Evolutionary conservation across 495 filamentous ascomycete genomes (phyloP).

Genomic region (Entonaema liquescens): DNA sequence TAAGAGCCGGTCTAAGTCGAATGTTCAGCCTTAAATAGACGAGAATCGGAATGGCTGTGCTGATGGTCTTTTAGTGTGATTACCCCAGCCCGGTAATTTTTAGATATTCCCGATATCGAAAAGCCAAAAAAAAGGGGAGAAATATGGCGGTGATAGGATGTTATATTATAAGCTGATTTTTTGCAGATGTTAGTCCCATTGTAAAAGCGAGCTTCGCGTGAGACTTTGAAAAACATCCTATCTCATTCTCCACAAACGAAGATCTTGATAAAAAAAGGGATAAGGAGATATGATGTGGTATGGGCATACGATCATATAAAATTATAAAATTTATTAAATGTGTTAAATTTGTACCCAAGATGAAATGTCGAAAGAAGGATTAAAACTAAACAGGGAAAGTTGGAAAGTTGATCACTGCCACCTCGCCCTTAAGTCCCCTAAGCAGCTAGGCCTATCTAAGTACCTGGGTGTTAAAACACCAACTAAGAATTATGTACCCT

Average conservation of each 20-base stretch:
- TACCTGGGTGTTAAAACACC: not conserved
- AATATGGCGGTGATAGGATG: not conserved
- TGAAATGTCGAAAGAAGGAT: not conserved
- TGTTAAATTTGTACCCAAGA: not conserved
- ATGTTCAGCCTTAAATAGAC: not conserved
- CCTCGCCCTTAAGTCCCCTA: slow-evolving; percentile 13
- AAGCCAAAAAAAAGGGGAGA: not conserved
- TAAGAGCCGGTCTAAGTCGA: not conserved
- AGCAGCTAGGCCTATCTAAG: not conserved
- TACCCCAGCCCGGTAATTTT: slow-evolving; percentile 17
- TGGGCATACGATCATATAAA: not conserved
- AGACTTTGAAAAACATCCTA: not conserved
- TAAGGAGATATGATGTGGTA: not conserved
- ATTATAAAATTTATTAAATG: not conserved
- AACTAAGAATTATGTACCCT: slow-evolving; percentile 18
- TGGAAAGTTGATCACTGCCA: slow-evolving; percentile 27
- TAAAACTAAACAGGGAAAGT: slow-evolving; percentile 16
- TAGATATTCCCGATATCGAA: slow-evolving; percentile 6
- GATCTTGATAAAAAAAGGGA: slow-evolving; percentile 1
- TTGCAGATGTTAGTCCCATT: not conserved
- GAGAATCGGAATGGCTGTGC: not conserved
- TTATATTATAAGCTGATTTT: not conserved
- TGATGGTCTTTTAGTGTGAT: slow-evolving; percentile 7
- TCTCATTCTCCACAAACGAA: not conserved
- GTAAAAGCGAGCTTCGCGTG: not conserved